Evolutionary conservation across 2,329 filamentous ascomycete species (phyloP), one percentile per base, ranked within the genome.

Genomic region (Metarhizium brunneum): DNA sequence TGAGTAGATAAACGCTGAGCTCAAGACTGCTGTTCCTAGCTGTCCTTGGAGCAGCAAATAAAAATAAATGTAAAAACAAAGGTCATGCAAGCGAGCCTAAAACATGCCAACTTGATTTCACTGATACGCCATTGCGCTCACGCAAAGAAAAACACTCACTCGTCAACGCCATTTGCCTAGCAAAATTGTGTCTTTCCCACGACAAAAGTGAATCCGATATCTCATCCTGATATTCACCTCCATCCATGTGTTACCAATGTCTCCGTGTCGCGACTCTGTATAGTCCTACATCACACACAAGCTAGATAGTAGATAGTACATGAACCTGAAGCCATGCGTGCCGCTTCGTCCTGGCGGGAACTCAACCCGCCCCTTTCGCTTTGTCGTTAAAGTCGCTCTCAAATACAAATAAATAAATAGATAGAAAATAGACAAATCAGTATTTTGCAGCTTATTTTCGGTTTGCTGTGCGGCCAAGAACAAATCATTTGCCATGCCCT

Each of bases 281-380:
- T 50, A 54, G 29, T 51, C 35, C 18, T 55, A 52, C 53, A 50
- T 48, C 38, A 47, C 18, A 30, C 50, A 53, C 16, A 35, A 36
- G 50, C 36, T 55, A 55, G 25, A 56, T 51, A 54, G 29, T 58
- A 57, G 25, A 56, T 51, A 54, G 29, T 58, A 57, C 53, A 58
- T 51, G 48, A 50, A 50, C 36, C 30, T 51, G 20, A 42, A 38
- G 50, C 57, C 52, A 36, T 48, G 29, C 47, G 53, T 55, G 51
- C 55, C 50, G 42, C 38, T 38, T 50, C 32, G 13, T 25, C 35
- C 30, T 18, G 1, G 25, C 13, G 1, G 14, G 20, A 13, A n/a
- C 25, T 14, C 40, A 35, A 40, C 35, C 35, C 42, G 7, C 16
- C 7, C n/a, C 18, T 8, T 43, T 40, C 50, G 14, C 25, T 50